phyloP scores from a whole-genome alignment of 805 yeast species.

The Pichia scutulata region DNA sequence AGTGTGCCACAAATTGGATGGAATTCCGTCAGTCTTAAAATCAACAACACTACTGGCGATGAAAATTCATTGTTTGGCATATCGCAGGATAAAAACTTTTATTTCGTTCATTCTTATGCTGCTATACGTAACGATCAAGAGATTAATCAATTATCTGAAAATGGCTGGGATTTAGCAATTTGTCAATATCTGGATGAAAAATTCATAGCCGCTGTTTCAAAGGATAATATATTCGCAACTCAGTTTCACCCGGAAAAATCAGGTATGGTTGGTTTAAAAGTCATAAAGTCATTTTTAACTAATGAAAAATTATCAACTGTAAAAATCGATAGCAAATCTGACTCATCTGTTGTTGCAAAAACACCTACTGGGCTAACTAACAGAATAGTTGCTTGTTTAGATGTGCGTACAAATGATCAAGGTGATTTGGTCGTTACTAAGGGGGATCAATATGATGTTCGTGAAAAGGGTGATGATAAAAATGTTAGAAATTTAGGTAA shows the following conservation, averaged over 20 bases:
- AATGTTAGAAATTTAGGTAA: constrained; percentile 91
- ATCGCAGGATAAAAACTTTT: constrained; percentile 63
- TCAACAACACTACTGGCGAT: not conserved
- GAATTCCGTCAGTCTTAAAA: constrained; percentile 39
- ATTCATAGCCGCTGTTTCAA: constrained; percentile 76
- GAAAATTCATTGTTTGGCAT: constrained; percentile 48
- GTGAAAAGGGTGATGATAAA: constrained; percentile 54
- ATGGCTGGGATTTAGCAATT: constrained; percentile 63
- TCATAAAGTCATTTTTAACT: constrained; percentile 64
- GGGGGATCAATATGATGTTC: constrained; percentile 97
- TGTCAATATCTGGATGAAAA: constrained; percentile 70
- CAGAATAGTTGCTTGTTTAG: constrained; percentile 92
- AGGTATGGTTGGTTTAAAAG: constrained; percentile 79
- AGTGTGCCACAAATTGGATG: constrained; percentile 97
- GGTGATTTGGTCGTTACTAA: constrained; percentile 97
- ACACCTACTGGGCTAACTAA: constrained; percentile 61
- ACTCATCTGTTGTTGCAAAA: constrained; percentile 16
- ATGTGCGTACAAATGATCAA: constrained; percentile 88
- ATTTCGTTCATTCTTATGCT: constrained; percentile 94
- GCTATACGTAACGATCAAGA: constrained; percentile 39
- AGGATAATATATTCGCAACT: constrained; percentile 81
- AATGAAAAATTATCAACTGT: constrained; percentile 27
- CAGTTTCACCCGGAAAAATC: constrained; percentile 99
- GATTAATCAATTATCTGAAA: constrained; percentile 24
- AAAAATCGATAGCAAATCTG: not conserved